Base-by-base conservation (phyloP, 306 rosid genomes). In the Sechiopsis laciniata region DNA sequence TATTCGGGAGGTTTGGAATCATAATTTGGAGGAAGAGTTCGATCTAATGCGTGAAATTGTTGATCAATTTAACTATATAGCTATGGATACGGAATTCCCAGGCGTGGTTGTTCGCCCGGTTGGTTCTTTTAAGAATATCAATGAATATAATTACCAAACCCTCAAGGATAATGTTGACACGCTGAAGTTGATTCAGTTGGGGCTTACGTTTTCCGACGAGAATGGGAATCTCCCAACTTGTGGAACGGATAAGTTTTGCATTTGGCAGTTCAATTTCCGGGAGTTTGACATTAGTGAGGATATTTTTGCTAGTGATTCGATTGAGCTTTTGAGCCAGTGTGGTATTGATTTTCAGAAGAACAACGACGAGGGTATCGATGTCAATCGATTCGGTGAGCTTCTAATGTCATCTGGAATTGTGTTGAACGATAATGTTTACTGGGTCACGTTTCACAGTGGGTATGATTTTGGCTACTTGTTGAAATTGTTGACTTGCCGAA, bases 11-110 rank as follows among this genome's bases (percentile, higher is more conserved):
- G 97, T 88, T 13, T 92, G 97, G 97, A 82, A 79, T 59, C 85
- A 87, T 80, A 92, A 90, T 74, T 84, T 92, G 0, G 97, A 87
- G n/a, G 95, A 87, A 55, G 97, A 90, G 79, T 81, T 89, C 0
- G 85, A 80, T 7, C 48, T 89, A 82, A 89, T 92, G 60, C 96
- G 96, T 8, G 87, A 80, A 21, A 75, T 92, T 24, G 96, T 89
- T 9, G 95, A 86, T 52, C 20, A 59, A 24, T 89, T 45, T 48
- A 83, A 79, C 77, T 89, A 82, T 29, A 76, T 92, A 1, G 97
- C 97, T 0, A 92, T 92, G 97, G 97, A 92, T 37, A 89, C 97
- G 0, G 96, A 92, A 82, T 92, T 92, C 68, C 97, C 97, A 0
- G 97, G 96, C 1, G 97, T 92, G 11, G 97, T 92, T 76, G 90